Percentiles rank a stretch among this genome's conserved stretches.
These are phyloP conservation scores for Drosera spatulata DNA, from an alignment of 179 eudicot species.

Conservation along the genomic window DNA sequence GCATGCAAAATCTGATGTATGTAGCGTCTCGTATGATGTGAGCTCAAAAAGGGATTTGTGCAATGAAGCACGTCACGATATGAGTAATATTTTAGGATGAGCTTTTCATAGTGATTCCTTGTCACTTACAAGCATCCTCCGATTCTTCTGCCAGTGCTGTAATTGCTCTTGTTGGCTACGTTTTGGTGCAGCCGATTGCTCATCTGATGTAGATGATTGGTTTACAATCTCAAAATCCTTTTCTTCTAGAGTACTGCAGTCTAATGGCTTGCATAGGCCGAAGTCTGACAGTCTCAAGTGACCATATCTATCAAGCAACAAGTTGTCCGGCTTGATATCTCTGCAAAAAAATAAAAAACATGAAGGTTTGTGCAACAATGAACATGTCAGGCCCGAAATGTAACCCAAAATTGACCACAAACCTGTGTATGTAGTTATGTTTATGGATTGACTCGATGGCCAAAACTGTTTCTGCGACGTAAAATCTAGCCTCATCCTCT, in stretches of 20 bases:
- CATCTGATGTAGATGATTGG: constrained; percentile 61
- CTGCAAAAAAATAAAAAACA: constrained; percentile 26
- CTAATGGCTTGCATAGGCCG: constrained; percentile 81
- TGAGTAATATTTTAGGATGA: neutral
- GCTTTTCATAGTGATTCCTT: neutral
- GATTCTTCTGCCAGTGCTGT: constrained; percentile 78
- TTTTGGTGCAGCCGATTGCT: constrained; percentile 55
- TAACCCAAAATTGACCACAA: constrained; percentile 5
- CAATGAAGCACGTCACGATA: no score
- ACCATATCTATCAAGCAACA: constrained; percentile 69
- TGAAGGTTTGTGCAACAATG: neutral
- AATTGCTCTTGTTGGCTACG: constrained; percentile 83
- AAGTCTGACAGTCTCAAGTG: constrained; percentile 89
- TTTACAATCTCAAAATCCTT: constrained; percentile 54
- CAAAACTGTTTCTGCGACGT: constrained; percentile 76
- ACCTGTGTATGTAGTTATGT: constrained; percentile 86
- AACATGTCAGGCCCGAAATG: neutral
- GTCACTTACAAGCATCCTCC: constrained; percentile 70
- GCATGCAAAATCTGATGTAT: no score
- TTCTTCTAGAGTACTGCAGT: constrained; percentile 71
- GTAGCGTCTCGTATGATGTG: no score
- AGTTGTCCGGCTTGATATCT: constrained; percentile 86
- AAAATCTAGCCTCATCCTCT: constrained; percentile 83
- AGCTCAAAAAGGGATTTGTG: neutral
- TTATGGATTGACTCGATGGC: constrained; percentile 83